Percentiles rank a stretch among this genome's conserved stretches.
phyloP scores from a whole-genome alignment of 2,329 filamentous ascomycete genomes.

The Aphanocladium album region DNA sequence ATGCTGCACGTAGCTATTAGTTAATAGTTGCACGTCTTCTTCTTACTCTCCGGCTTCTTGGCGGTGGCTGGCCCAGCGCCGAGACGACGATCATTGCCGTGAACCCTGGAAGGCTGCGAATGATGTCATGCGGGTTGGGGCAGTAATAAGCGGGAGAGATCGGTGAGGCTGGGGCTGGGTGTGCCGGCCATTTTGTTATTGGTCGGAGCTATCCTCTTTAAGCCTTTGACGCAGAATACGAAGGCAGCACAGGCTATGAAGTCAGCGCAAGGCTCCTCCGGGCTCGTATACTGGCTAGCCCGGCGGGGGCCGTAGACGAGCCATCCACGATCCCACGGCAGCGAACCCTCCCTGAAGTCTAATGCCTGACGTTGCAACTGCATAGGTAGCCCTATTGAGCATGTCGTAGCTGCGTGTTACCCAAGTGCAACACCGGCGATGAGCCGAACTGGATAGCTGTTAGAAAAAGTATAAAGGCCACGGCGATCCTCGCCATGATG shows the following conservation, averaged over 20 bases:
- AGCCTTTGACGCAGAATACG: neutral
- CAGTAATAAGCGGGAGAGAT: conserved; percentile 1
- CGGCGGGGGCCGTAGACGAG: neutral
- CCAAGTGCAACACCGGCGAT: neutral
- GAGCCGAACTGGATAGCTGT: neutral
- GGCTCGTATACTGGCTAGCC: conserved; percentile 1
- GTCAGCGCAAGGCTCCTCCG: neutral
- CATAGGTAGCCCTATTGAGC: neutral
- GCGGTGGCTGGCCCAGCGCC: neutral
- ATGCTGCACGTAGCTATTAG: too few relatives aligned
- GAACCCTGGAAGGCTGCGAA: neutral
- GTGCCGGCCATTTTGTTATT: neutral
- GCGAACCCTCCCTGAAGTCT: neutral
- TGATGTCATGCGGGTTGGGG: neutral
- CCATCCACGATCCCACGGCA: neutral
- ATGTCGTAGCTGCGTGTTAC: neutral
- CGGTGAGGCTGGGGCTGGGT: neutral
- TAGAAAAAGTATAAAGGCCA: neutral
- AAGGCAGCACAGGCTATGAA: neutral
- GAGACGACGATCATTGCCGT: neutral
- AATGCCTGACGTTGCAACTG: neutral
- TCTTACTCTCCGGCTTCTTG: neutral
- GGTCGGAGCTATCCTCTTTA: neutral
- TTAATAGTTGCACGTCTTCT: too few relatives aligned
- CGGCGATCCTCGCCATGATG: neutral